These are phyloP conservation scores for Pichia rugopelliculosa DNA, from an alignment of 805 yeast genomes.

Conservation along the genomic window DNA sequence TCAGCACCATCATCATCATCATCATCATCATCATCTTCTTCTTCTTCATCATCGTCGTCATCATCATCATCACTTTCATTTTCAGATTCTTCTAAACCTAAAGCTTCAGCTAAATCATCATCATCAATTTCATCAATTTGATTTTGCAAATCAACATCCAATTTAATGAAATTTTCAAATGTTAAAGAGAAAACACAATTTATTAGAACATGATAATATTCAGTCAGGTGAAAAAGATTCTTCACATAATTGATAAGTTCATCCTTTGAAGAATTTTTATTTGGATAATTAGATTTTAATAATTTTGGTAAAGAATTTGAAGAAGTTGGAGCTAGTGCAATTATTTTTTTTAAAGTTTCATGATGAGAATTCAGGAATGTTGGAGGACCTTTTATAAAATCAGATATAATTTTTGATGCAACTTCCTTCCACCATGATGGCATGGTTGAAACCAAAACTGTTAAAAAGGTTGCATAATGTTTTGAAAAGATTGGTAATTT, in stretches of 20 bases:
- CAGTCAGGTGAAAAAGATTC: conserved; percentile 52
- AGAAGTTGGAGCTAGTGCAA: conserved; percentile 76
- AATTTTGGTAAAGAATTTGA: conserved; percentile 53
- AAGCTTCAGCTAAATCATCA: conserved; percentile 48
- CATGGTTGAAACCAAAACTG: conserved; percentile 71
- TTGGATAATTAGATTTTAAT: conserved; percentile 64
- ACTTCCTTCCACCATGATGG: conserved; percentile 91
- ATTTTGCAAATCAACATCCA: conserved; percentile 89
- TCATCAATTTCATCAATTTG: conserved; percentile 82
- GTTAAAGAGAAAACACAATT: conserved; percentile 72
- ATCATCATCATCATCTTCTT: conserved; percentile 27
- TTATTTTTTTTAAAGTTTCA: conserved; percentile 52
- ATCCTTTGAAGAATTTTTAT: conserved; percentile 54
- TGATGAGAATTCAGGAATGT: conserved; percentile 43
- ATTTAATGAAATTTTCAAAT: conserved; percentile 70
- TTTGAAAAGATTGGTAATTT: conserved; percentile 34
- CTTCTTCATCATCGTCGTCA: conserved; percentile 28
- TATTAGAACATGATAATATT: conserved; percentile 71
- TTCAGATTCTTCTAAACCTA: conserved; percentile 27
- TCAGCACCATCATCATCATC: conserved; percentile 28
- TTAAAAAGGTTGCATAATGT: conserved; percentile 62
- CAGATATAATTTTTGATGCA: conserved; percentile 57
- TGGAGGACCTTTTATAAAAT: conserved; percentile 35
- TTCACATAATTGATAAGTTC: conserved; percentile 55
- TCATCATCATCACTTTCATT: conserved; percentile 25